Base-by-base conservation (phyloP, 2,329 filamentous ascomycete genomes). In the Hortaea sp. region DNA sequence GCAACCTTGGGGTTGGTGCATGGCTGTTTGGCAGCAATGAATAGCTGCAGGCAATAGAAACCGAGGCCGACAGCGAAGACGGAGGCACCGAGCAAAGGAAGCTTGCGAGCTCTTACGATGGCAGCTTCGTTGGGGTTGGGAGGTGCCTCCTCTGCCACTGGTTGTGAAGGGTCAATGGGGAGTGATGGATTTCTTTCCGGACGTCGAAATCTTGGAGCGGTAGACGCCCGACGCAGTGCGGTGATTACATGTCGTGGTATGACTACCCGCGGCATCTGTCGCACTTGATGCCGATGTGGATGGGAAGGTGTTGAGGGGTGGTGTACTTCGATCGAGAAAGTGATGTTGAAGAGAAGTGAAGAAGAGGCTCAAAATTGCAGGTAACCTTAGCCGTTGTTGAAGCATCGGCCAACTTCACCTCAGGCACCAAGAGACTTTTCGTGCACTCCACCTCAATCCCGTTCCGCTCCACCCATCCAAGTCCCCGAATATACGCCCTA, bases 41-140 rank as follows among this genome's bases (percentile, higher is more conserved):
- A 65, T 13, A 72, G 56, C 47, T 63, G 59, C 6, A 61, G 54
- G 34, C 55, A 57, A 49, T 72, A 72, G 52, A 69, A 59, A 29
- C 65, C 68, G 37, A 70, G 52, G 4, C 57, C 63, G 38, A 66
- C 67, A 31, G 63, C 66, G 39, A 66, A 51, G 50, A 65, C 11
- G 7, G 57, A 57, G 29, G 57, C 49, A n/a, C 64, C 51, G 46
- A 64, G 51, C 42, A 35, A 30, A 27, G 50, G 46, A 12, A 43
- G 32, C 7, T 29, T 32, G 31, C 42, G 49, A 5, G 27, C 20
- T 30, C 37, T 40, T 7, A 37, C 43, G 13, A 45, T 11, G 6
- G 13, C 37, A 1, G 34, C 12, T 20, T 20, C 9, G 13, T 32
- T 11, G 5, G 11, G 5, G 6, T n/a, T 10, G 9, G 41, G 5